Evolutionary conservation across 2,329 filamentous ascomycete genomes (phyloP), one percentile per base, ranked within the genome.

Genomic region (Botrytis fabae): DNA sequence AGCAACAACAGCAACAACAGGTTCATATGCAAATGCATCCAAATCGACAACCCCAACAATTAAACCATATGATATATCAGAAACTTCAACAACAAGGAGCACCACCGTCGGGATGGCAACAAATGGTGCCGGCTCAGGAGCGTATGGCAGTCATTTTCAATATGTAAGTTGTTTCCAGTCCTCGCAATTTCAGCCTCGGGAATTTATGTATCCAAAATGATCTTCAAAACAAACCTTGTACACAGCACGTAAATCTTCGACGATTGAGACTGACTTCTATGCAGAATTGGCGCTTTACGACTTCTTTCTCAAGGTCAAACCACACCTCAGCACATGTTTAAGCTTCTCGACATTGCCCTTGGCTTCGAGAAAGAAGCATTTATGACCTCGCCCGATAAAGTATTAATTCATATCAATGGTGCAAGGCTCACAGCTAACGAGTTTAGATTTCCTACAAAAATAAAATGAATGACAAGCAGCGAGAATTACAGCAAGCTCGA

Each of bases 281-380:
- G 51, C 70, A 80, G 80, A 54, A 76, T 80, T 69, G 79, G 75
- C 46, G 77, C 77, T 73, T 74, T 80, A 62, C 78, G 79, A 40
- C 76, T 80, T 42, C 75, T 77, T 22, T 77, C 76, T 62, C 76
- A 78, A 63, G 66, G 74, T 46, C 77, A 78, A 68, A 28, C 69
- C 64, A 74, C 12, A 78, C 73, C 25, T 12, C 61, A 63, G 63
- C 61, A 38, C 3, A 20, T 80, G n/a, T 73, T 77, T 16, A 76
- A 77, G 46, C 76, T 81, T 74, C 76, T 80, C 38, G 77, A 81
- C 14, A 76, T 80, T 46, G 79, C 76, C 12, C 73, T 81, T 12
- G 76, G 75, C 48, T 81, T 79, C 38, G 79, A 81, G 71, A 78
- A 76, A 69, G 79, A 80, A 1, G 78, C 78, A 35, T 80, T 80